Evolutionary conservation across 2,329 filamentous ascomycete genomes (phyloP), one percentile per base, ranked within the genome.

Genomic region (Aspergillus sp.): DNA sequence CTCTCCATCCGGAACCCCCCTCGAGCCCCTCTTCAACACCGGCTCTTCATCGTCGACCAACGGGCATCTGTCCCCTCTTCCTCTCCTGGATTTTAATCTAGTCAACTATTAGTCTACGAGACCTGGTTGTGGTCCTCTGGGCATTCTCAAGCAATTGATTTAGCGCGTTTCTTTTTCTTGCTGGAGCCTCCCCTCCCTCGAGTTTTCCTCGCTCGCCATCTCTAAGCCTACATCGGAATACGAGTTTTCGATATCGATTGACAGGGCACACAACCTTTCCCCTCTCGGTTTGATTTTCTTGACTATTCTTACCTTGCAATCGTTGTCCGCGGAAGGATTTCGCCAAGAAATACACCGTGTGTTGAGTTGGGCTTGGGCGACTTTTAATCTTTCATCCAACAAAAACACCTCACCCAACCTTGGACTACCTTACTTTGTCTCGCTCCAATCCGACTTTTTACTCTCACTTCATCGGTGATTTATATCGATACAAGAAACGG

Each of bases 401-500:
- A 12, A 51, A 12, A 22, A 56, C 26, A 47, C 36, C 31, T 36
- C 24, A 26, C 32, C 20, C 47, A 31, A 47, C 6, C 45, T 24
- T 24, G 11, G 20, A 47, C 45, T 24, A 7, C 18, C n/a, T 20
- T 47, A 12, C 12, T 24, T 12, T 22, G 3, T 24, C 45, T 24
- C 45, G 22, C 9, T 24, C 6, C 20, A 10, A 24, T 47, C 18
- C 45, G 45, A 39, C 16, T 42, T 26, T 18, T 53, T n/a, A 53
- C 16, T 42, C 50, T 24, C 10, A 22, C 26, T 42, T 52, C 39
- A 11, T 22, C 18, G 53, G 58, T 39, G 39, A 18, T 59, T 42
- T 59, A 50, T 36, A 58, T 64, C 64, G 59, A 61, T 62, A 66
- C 65, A 57, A 61, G 61, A 60, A 69, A 69, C 69, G 72, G 74